Base-by-base conservation (phyloP, 257 asterid species). In the Capsicum rhomboideum region DNA sequence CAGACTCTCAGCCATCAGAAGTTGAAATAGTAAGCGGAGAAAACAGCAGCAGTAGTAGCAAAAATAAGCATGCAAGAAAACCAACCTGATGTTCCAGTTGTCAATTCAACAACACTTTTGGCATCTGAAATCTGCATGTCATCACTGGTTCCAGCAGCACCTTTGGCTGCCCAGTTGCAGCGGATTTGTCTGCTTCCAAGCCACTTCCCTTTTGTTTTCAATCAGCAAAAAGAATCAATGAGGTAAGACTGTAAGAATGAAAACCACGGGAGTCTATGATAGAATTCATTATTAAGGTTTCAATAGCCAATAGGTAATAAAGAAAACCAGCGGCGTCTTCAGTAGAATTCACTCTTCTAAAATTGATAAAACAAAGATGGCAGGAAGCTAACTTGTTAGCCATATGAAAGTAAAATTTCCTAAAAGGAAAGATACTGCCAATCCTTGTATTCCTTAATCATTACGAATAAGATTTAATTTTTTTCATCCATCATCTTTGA, bases 151-250 rank as follows among this genome's bases (percentile, higher is more conserved):
- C 90, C 91, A 82, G 98, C 97, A 89, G 98, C 97, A 89, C 98
- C 93, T 86, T 93, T 94, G 44, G 98, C 49, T 5, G 98, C 98
- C 98, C 98, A 95, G 83, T 95, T 95, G 92, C 98, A 95, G 26
- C 98, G 97, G 59, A 95, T 95, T 86, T 95, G 98, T 83, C 97
- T 92, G 87, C 95, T 95, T 44, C 97, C 98, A 79, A 95, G 93
- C 97, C 97, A 95, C 91, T 91, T 93, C 17, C 98, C 97, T 94
- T 86, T 20, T 69, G 82, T 77, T 85, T 86, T 75, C 37, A 55
- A 50, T 20, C 37, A 64, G 31, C 10, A 4, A 75, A 75, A 46
- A 23, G 3, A 3, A 4, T 20, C 12, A 75, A 49, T 75, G 16
- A 75, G 23, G 21, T 1, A 75, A 40, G 10, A 6, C 20, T 26